Evolutionary conservation across 371 early-diverging fungal species (phyloP).

Genomic region (Rhizomucor pusillus): DNA sequence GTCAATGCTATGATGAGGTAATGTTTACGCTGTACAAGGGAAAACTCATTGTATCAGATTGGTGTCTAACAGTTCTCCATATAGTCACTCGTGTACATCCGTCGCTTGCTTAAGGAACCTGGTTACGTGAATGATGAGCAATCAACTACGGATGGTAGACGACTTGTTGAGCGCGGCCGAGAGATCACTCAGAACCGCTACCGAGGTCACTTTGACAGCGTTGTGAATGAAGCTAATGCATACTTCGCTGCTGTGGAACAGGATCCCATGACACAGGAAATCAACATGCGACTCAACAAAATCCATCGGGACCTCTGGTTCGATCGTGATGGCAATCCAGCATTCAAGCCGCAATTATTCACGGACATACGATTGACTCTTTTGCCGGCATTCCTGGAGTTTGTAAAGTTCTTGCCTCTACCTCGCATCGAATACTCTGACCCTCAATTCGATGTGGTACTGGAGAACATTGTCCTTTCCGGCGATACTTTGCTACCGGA

Average conservation of each 20-base stretch:
- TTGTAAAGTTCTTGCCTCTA: conserved; percentile 61
- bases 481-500: conserved; percentile 58
- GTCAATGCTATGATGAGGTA: conserved; percentile 31
- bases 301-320: conserved; percentile 38
- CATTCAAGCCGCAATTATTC: conserved; percentile 57
- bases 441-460: conserved; percentile 47
- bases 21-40: background rate
- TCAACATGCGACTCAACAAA: conserved; percentile 19
- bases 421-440: conserved; percentile 64
- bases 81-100: conserved; percentile 15
- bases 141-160: conserved; percentile 30
- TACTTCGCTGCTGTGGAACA: conserved; percentile 19
- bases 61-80: no score
- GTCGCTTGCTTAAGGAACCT: conserved; percentile 26
- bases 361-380: conserved; percentile 52
- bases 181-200: conserved; percentile 23
- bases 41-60: no score
- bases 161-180: conserved; percentile 24
- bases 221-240: conserved; percentile 13
- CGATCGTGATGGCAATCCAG: conserved; percentile 35
- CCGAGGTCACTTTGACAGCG: conserved; percentile 15
- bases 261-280: conserved; percentile 24
- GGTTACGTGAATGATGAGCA: conserved; percentile 18
- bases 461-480: conserved; percentile 61
- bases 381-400: conserved; percentile 53